These are phyloP conservation scores for Pythium aphanidermatum DNA, from an alignment of 352 stramenopile species.

Conservation along the genomic window DNA sequence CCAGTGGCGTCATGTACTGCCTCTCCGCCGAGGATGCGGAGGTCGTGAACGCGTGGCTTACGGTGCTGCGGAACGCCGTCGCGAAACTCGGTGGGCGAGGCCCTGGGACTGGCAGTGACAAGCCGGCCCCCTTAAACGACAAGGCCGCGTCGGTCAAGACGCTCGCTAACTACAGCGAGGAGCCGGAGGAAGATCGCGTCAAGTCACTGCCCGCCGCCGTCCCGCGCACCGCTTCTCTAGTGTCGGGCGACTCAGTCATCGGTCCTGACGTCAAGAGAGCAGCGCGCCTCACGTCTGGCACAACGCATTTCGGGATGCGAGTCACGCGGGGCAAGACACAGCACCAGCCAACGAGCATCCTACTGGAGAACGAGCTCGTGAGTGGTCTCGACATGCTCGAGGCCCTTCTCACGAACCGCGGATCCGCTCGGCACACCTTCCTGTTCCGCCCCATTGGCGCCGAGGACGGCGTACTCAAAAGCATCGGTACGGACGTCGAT, in stretches of 20 bases:
- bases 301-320: slow-evolving; percentile 15
- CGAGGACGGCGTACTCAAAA: slow-evolving; percentile 51
- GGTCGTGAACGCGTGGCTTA: slow-evolving; percentile 68
- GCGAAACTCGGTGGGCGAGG: slow-evolving; percentile 17
- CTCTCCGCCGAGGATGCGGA: slow-evolving; percentile 66
- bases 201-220: not conserved
- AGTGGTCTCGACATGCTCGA: slow-evolving; percentile 61
- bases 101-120: not conserved
- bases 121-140: not conserved
- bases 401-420: slow-evolving; percentile 36
- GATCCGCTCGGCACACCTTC: slow-evolving; percentile 25
- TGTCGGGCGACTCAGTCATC: slow-evolving; percentile 11
- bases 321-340: slow-evolving; percentile 35
- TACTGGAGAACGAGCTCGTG: slow-evolving; percentile 71
- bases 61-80: slow-evolving; percentile 52
- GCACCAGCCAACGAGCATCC: slow-evolving; percentile 58
- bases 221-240: slow-evolving; percentile 9
- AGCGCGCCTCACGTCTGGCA: slow-evolving; percentile 15
- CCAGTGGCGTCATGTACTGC: slow-evolving; percentile 77
- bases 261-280: slow-evolving; percentile 11
- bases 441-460: slow-evolving; percentile 53
- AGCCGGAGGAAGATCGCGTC: slow-evolving; percentile 6
- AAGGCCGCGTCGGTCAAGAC: slow-evolving; percentile 1
- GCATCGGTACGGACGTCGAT: slow-evolving; percentile 33
- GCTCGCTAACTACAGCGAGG: slow-evolving; percentile 12